Conservation (phyloP, 169 alveolate species). For the Amoebophrya sp. region DNA sequence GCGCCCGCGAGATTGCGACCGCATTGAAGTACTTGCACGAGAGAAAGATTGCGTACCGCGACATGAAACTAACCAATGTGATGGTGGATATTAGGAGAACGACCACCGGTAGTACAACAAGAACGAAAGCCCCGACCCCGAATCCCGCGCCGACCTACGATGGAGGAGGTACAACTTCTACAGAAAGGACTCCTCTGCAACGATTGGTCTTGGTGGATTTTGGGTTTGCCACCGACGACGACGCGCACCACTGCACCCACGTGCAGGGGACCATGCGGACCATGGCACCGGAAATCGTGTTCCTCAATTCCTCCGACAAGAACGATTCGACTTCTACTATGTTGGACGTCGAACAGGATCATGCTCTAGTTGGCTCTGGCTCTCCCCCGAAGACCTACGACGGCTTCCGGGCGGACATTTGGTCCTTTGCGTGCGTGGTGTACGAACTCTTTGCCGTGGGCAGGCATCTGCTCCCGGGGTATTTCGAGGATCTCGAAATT, state of each 20-base stretch:
- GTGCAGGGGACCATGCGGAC: background rate
- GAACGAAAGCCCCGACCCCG: too few species aligned
- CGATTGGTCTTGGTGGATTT: background rate
- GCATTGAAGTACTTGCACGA: background rate
- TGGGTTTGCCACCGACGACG: background rate
- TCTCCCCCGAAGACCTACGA: background rate
- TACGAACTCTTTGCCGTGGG: background rate
- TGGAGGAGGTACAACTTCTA: too few species aligned
- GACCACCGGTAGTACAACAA: too few species aligned
- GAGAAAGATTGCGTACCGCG: background rate
- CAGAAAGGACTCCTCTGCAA: too few species aligned
- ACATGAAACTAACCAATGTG: background rate
- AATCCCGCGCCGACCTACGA: too few species aligned
- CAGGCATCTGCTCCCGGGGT: background rate
- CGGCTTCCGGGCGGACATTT: background rate
- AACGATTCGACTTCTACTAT: background rate
- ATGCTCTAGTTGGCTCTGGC: background rate
- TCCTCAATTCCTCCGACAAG: background rate
- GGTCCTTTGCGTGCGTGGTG: background rate
- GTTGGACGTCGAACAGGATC: background rate
- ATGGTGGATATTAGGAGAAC: too few species aligned
- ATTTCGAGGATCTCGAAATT: background rate
- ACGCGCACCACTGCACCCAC: too few species aligned
- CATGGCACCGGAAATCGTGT: background rate
- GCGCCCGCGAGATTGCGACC: too few species aligned